Conservation (phyloP, 805 yeast genomes). For the Teunomyces tritomae region DNA sequence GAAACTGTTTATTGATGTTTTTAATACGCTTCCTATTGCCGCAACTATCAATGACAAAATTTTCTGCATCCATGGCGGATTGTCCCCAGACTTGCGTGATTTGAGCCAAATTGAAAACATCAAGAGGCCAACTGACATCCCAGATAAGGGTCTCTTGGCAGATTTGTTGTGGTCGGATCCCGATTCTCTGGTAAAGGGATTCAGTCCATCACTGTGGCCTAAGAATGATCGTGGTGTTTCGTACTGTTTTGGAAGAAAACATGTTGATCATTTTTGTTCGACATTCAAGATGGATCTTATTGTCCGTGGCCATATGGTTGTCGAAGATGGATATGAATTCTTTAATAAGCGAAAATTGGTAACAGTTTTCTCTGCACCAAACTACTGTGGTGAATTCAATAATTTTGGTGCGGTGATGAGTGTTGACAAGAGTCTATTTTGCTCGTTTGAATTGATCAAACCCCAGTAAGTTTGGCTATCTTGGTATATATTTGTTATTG, state of each 20-base stretch:
- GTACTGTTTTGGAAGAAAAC: constrained; percentile 70
- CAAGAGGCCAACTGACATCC: constrained; percentile 79
- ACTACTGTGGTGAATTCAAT: constrained; percentile 78
- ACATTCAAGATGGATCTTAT: constrained; percentile 71
- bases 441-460: constrained; percentile 69
- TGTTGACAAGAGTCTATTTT: constrained; percentile 63
- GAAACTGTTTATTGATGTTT: constrained; percentile 54
- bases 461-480: constrained; percentile 34
- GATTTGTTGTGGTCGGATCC: constrained; percentile 87
- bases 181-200: constrained; percentile 41
- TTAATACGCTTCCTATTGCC: constrained; percentile 59
- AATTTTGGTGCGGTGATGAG: constrained; percentile 81
- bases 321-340: constrained; percentile 84
- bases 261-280: constrained; percentile 66
- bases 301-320: constrained; percentile 87
- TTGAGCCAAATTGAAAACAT: constrained; percentile 69
- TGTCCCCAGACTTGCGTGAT: constrained; percentile 67
- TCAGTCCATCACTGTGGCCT: constrained; percentile 57
- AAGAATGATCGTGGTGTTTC: constrained; percentile 84
- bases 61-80: constrained; percentile 67
- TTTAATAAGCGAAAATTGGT: constrained; percentile 72
- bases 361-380: constrained; percentile 80
- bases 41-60: constrained; percentile 59
- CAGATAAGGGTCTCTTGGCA: constrained; percentile 73
- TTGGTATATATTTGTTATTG: neutral